Base-by-base conservation (phyloP, 1,284 basidiomycete species). In the Gomphus bonarii region DNA sequence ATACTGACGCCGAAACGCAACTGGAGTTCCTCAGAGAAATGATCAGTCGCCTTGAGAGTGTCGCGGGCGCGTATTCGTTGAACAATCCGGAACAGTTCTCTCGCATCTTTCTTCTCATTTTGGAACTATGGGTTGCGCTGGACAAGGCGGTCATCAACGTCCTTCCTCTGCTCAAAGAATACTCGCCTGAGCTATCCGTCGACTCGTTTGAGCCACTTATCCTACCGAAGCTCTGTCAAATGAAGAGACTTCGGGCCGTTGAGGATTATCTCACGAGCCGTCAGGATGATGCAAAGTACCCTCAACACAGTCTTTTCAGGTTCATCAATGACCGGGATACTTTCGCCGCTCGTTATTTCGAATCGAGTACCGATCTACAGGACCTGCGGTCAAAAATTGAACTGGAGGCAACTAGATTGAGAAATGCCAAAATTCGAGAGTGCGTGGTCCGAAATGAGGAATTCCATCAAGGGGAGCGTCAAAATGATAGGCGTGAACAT, bases 91-190 rank as follows among this genome's bases (percentile, higher is more conserved):
- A 80, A 56, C 61, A 69, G 16, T 51, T 66, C 16, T 80, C 78
- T 0, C 58, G 71, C 5, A 73, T 76, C 69, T 60, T 77, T 16
- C 63, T 79, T 46, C 74, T 71, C 0, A 59, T 70, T 3, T 61
- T 77, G 7, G 68, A 74, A 14, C 66, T 79, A 12, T 78, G 75
- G 77, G 64, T 75, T 0, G 71, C 68, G 0, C 64, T 80, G 0
- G 78, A 80, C 61, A 66, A 64, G 30, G n/a, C 74, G 1, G 69
- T 63, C 6, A 62, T 71, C 8, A 25, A 22, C 1, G 63, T 67
- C 3, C 66, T 66, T 46, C 71, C 72, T 0, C 62, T 78, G 1
- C 64, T 80, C 0, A 46, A 38, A 0, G 63, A 73, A 3, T 80
- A 75, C 55, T 72, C 74, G 3, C 78, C 77, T 0, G 78, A 78